These are phyloP conservation scores for Neltuma alba DNA, from an alignment of 306 rosid species.

Conservation along the genomic window DNA sequence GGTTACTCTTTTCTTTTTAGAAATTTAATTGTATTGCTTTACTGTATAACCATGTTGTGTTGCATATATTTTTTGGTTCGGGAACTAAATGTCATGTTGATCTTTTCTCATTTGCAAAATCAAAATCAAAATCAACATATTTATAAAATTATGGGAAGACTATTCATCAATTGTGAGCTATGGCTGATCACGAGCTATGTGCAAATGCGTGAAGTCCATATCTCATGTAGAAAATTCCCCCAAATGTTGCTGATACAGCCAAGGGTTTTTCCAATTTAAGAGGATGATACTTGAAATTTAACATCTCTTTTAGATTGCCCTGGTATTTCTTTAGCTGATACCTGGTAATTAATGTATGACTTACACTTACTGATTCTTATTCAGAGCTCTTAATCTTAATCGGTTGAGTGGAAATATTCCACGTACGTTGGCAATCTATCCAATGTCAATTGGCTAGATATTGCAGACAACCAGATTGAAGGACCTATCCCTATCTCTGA, in stretches of 20 bases:
- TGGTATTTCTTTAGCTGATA: constrained; percentile 17
- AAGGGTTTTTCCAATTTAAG: not conserved
- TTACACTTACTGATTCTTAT: constrained; percentile 17
- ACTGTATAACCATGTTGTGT: not conserved
- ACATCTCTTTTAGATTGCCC: not conserved
- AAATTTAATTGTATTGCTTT: not conserved
- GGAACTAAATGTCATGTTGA: not conserved
- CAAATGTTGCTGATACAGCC: not conserved
- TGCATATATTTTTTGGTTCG: not conserved
- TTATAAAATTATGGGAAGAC: not conserved
- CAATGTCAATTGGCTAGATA: constrained; percentile 54
- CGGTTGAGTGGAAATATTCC: constrained; percentile 48
- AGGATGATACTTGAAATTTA: constrained; percentile 8
- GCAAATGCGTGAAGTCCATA: not conserved
- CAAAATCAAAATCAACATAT: not conserved
- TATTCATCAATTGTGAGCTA: not conserved
- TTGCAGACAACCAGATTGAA: constrained; percentile 48
- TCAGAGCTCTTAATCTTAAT: constrained; percentile 53
- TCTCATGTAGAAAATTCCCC: not conserved
- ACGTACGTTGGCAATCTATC: constrained; percentile 47
- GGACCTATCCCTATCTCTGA: constrained; percentile 57
- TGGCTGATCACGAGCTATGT: too few relatives aligned
- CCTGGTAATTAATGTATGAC: constrained; percentile 9
- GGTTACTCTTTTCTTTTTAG: not conserved
- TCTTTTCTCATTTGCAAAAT: not conserved